These are phyloP conservation scores for Fusarium sp. DNA, from an alignment of 2,329 filamentous ascomycete species.

Conservation along the genomic window DNA sequence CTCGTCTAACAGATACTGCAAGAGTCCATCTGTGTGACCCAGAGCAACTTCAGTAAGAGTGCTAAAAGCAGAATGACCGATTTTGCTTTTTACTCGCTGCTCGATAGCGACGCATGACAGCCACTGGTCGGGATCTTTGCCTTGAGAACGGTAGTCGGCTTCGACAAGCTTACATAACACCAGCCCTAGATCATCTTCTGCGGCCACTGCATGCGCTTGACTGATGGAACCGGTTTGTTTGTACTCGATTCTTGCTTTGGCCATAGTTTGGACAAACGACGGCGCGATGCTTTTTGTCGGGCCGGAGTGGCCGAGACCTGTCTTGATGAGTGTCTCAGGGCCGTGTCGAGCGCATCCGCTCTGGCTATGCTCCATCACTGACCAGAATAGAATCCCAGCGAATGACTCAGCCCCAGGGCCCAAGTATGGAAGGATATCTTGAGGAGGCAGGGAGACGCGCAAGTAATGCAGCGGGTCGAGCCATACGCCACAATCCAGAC, in stretches of 20 bases:
- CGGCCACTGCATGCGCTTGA: not conserved
- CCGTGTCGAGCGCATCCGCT: not conserved
- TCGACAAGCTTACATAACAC: slow-evolving; percentile 15
- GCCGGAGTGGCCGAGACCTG: not conserved
- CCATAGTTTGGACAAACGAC: slow-evolving; percentile 10
- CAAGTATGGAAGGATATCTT: slow-evolving; percentile 8
- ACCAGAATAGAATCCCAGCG: slow-evolving; percentile 11
- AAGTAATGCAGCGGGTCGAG: slow-evolving; percentile 15
- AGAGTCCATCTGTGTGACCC: rapidly evolving
- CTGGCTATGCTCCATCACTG: slow-evolving; percentile 19
- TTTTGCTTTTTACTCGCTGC: not conserved
- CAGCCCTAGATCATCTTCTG: slow-evolving; percentile 8
- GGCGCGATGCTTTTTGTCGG: slow-evolving; percentile 6
- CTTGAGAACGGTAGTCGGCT: slow-evolving; percentile 5
- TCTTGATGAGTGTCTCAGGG: not conserved
- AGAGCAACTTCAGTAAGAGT: not conserved
- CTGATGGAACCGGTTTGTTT: not conserved
- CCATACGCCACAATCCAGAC: slow-evolving; percentile 17
- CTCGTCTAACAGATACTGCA: not conserved
- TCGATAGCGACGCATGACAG: slow-evolving; percentile 15
- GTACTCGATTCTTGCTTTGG: slow-evolving; percentile 16
- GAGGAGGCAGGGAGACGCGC: not conserved
- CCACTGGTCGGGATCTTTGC: slow-evolving; percentile 21
- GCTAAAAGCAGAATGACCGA: rapidly evolving
- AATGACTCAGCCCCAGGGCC: not conserved